A percentile compares a stretch with the other conserved stretches of the same genome.
Conservation (phyloP, 73 alveolate species). For the Tetrahymena elliotti region DNA sequence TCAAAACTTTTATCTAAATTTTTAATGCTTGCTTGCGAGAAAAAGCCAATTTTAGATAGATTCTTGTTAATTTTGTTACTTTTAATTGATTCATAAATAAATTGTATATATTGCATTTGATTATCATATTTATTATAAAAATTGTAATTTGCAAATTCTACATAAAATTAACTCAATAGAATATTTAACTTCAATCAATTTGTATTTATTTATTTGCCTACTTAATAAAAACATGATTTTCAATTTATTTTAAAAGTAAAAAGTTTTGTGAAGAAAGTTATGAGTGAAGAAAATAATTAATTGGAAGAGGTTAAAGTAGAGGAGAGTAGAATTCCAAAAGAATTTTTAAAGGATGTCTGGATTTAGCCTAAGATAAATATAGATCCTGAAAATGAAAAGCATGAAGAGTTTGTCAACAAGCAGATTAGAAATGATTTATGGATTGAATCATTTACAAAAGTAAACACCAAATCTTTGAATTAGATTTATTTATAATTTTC, state of each 20-base stretch:
- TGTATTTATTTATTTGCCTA: neutral
- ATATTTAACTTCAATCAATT: no score
- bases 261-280: neutral
- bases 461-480: neutral
- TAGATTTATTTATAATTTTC: no score
- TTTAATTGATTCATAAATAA: no score
- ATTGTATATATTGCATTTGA: no score
- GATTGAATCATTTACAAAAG: neutral
- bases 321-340: neutral
- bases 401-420: neutral
- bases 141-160: neutral
- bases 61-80: no score
- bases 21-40: no score
- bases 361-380: neutral
- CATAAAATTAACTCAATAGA: neutral
- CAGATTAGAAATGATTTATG: neutral
- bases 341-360: neutral
- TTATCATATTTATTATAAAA: no score
- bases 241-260: neutral
- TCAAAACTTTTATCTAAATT: no score
- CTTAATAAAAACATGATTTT: no score
- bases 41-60: no score
- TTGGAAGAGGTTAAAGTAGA: neutral
- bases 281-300: neutral
- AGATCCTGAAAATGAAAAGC: neutral